Evolutionary conservation across 371 early-diverging fungal genomes (phyloP), one percentile per base, ranked within the genome.

Genomic region (Syncephalastrum sp.): DNA sequence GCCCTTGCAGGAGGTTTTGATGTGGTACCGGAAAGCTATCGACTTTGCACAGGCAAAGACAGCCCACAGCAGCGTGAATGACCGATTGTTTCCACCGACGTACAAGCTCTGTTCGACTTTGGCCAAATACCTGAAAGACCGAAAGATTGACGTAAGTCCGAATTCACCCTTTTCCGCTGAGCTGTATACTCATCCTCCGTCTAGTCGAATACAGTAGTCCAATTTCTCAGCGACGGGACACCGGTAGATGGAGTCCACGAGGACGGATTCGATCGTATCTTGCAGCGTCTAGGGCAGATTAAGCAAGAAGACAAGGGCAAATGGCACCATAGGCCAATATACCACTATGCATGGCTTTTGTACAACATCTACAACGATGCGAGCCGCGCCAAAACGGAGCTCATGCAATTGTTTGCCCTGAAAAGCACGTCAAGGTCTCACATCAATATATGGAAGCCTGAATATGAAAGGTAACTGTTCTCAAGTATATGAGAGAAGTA

Each of bases 371-470:
- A 76, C 45, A 67, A 72, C 29, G 77, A 86, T 61, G 56, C 74
- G 3, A 74, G 82, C n/a, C 58, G 69, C 17, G 89, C 91, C 16
- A 85, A 86, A 52, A 45, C 63, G 0, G 81, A 84, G 50, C 50
- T 90, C 29, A 46, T 80, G n/a, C 70, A 72, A 25, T 52, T 87
- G 0, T 86, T 88, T 56, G 74, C 82, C 5, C 63, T 88, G 24
- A 77, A 77, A 56, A 62, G 72, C 3, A 83, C 70, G 23, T 59
- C 69, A 3, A 84, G 83, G 56, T 70, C 72, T 4, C 74, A 78
- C 19, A 75, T 81, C 12, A 83, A 77, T 52, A 84, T 90, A 29
- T 90, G 89, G 89, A 85, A 83, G 41, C 83, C 87, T 5, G 85
- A 77, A 47, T 90, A 83, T 69, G 91, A 90, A 73, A 67, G 87